Percentiles rank a stretch among this genome's conserved stretches.
phyloP scores from a whole-genome alignment of 768 basidiomycete species.

The Kwoniella pini region DNA sequence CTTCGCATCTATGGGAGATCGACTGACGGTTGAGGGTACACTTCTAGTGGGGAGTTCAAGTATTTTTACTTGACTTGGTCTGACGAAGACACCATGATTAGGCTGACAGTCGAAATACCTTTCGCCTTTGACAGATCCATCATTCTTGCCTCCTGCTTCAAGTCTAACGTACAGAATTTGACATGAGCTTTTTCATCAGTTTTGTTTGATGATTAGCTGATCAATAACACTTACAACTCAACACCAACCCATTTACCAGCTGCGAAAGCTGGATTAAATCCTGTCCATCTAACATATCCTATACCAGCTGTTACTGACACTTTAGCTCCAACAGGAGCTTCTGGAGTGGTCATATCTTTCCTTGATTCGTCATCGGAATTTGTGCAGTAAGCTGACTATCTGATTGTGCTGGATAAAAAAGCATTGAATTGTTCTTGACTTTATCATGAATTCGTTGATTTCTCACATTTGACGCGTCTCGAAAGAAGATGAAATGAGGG shows the following conservation, averaged over 20 bases:
- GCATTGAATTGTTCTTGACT: no score
- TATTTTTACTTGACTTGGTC: conserved; percentile 76
- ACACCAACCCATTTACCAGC: conserved; percentile 94
- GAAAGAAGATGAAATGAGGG: conserved; percentile 1
- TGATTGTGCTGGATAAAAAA: no score
- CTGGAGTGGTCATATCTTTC: conserved; percentile 39
- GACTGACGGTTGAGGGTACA: conserved; percentile 13
- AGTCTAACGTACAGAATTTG: conserved; percentile 26
- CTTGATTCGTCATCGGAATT: neutral
- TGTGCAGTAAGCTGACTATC: neutral
- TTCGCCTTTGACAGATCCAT: conserved; percentile 78
- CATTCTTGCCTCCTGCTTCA: conserved; percentile 86
- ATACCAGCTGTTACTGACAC: conserved; percentile 78
- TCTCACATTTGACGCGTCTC: conserved; percentile 12
- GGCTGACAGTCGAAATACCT: conserved; percentile 78
- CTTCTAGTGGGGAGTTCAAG: conserved; percentile 55
- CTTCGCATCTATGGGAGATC: neutral
- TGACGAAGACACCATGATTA: conserved; percentile 82
- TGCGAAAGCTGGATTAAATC: conserved; percentile 73
- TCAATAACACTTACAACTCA: conserved; percentile 62
- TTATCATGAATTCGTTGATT: no score
- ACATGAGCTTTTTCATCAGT: no score
- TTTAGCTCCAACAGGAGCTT: conserved; percentile 64
- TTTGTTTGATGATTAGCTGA: conserved; percentile 48
- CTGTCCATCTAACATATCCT: conserved; percentile 83